Percentiles rank a stretch among this genome's conserved stretches.
Evolutionary conservation across 2,329 filamentous ascomycete genomes (phyloP).

Genomic region (Ascochyta clinopodiicola): DNA sequence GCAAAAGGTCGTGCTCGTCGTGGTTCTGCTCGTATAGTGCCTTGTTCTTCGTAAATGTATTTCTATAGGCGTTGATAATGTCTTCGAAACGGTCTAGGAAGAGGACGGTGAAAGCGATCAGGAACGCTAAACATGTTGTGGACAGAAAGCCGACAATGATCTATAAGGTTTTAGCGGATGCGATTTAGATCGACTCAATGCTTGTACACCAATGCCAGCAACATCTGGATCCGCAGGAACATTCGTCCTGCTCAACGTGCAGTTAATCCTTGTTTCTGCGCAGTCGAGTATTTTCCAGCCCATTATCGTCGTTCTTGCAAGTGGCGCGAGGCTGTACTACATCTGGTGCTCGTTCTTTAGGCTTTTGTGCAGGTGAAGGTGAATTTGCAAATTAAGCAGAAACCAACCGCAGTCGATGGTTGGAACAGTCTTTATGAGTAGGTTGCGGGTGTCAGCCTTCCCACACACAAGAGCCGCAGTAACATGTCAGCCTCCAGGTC

Average conservation of each 20-base stretch:
- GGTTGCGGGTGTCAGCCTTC: slow-evolving; percentile 3
- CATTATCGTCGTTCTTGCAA: slow-evolving; percentile 7
- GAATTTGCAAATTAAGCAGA: neutral
- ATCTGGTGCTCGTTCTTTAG: neutral
- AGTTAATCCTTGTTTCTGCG: slow-evolving; percentile 21
- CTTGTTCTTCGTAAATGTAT: slow-evolving; percentile 20
- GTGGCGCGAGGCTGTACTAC: neutral
- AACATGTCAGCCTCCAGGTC: neutral
- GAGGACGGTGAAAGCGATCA: slow-evolving; percentile 37
- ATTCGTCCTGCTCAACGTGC: slow-evolving; percentile 14
- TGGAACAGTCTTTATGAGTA: slow-evolving; percentile 5
- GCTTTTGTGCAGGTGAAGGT: neutral
- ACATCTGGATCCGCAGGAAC: slow-evolving; percentile 39
- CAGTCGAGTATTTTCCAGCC: slow-evolving; percentile 30
- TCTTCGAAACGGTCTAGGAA: slow-evolving; percentile 36
- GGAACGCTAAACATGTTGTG: slow-evolving; percentile 39
- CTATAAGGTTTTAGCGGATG: slow-evolving; percentile 17
- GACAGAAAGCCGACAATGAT: slow-evolving; percentile 37
- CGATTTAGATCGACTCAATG: no score
- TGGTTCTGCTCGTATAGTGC: slow-evolving; percentile 21
- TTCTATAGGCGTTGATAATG: slow-evolving; percentile 26
- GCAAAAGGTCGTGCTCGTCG: neutral
- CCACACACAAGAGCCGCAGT: slow-evolving; percentile 4
- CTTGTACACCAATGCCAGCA: slow-evolving; percentile 36
- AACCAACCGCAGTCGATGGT: neutral